phyloP scores from a whole-genome alignment of 2,329 filamentous ascomycete genomes.

The Plectosphaerella cucumerina region DNA sequence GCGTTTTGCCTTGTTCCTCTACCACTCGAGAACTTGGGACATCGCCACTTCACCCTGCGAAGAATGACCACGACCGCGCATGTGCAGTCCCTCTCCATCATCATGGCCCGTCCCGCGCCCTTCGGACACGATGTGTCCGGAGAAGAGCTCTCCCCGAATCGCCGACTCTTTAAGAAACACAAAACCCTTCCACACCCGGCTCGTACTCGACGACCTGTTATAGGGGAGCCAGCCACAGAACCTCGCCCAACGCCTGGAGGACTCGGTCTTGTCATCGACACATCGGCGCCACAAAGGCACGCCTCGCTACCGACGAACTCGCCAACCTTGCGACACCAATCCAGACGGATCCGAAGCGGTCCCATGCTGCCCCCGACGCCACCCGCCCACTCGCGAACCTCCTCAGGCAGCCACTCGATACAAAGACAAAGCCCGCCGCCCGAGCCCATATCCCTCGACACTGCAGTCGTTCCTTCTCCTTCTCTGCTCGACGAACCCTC shows the following conservation, averaged over 20 bases:
- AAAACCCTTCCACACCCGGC: conserved; percentile 34
- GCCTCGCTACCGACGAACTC: conserved; percentile 31
- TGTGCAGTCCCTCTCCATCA: conserved; percentile 21
- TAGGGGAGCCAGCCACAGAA: conserved; percentile 7
- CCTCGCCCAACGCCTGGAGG: conserved; percentile 11
- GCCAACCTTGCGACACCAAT: conserved; percentile 35
- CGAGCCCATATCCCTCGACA: background rate
- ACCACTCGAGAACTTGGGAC: no score
- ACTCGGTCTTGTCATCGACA: conserved; percentile 13
- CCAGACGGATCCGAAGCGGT: conserved; percentile 36
- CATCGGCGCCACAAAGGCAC: conserved; percentile 10
- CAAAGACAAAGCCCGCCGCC: conserved; percentile 36
- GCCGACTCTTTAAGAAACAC: conserved; percentile 41
- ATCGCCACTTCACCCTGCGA: background rate
- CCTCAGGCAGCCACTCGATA: conserved; percentile 46
- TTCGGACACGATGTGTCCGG: conserved; percentile 20
- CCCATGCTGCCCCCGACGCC: conserved; percentile 59
- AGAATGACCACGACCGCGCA: conserved; percentile 20
- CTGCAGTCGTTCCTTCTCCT: background rate
- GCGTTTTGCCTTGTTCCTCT: no score
- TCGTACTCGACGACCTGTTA: conserved; percentile 9
- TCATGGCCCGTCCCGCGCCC: conserved; percentile 25
- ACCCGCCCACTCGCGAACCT: conserved; percentile 55
- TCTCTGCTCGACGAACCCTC: conserved; percentile 29
- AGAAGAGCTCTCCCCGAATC: conserved; percentile 19